These are phyloP conservation scores for Quillaja saponaria DNA, from an alignment of 306 rosid species.

Conservation along the genomic window DNA sequence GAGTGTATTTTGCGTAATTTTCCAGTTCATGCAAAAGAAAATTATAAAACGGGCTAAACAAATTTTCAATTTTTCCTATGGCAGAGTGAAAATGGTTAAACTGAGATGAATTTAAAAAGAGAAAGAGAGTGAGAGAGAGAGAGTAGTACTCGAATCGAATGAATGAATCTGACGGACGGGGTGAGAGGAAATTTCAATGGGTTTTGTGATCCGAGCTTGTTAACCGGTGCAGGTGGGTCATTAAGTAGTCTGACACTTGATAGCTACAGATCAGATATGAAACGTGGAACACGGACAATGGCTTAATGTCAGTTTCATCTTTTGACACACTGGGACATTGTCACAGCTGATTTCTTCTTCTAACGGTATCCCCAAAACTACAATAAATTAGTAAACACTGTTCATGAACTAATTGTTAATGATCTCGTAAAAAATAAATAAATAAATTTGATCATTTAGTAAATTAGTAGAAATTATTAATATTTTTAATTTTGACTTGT, in stretches of 20 bases:
- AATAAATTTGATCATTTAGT: too few species aligned
- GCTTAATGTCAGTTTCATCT: slow-evolving; percentile 6
- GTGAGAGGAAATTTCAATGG: not conserved
- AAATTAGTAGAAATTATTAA: too few species aligned
- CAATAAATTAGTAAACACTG: too few species aligned
- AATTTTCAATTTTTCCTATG: slow-evolving; percentile 21
- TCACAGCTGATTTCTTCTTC: too few species aligned
- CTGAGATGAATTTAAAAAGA: slow-evolving; percentile 5
- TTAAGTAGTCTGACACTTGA: too few species aligned
- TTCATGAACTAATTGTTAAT: too few species aligned
- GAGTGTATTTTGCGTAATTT: not conserved
- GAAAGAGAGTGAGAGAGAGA: slow-evolving; percentile 1
- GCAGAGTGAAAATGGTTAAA: slow-evolving; percentile 26
- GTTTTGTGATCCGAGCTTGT: too few species aligned
- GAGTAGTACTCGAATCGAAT: slow-evolving; percentile 3
- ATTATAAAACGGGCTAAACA: not conserved
- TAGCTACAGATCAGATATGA: not conserved
- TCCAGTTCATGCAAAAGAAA: slow-evolving; percentile 36
- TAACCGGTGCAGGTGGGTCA: too few species aligned
- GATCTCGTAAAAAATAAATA: too few species aligned
- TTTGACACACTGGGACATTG: too few species aligned
- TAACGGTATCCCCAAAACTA: too few species aligned
- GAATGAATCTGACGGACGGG: not conserved
- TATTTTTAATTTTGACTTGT: too few species aligned
- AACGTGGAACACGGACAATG: slow-evolving; percentile 17